Base-by-base conservation (phyloP, 345 rosid genomes). In the Punica granatum region DNA sequence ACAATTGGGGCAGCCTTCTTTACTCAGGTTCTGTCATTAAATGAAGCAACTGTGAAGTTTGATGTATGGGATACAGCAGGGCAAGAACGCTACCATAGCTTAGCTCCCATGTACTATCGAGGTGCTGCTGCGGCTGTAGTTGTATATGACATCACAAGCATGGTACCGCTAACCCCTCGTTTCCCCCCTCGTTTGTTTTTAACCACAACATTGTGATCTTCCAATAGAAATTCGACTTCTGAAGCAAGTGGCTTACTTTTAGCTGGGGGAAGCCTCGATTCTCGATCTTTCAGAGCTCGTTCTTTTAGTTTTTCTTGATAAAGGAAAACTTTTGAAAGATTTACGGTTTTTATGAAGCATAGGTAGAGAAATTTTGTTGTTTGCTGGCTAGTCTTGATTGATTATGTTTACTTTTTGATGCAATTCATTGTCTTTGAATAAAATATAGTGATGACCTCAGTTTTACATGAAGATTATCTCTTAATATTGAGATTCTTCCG, bases 51-150 rank as follows among this genome's bases (percentile, higher is more conserved):
- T 26, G 64, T 89, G 60, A 89, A 89, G 72, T 89, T 89, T 75
- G 96, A 89, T 65, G 82, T 87, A 78, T 89, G 96, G 92, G 92
- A 89, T 74, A 87, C 90, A 1, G 92, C 96, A 25, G 96, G 92
- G 41, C 96, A 89, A 78, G 96, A 89, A 72, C 72, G 96, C 42
- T 89, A 89, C 74, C 88, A 87, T 71, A 87, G 96, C 76, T 81
- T 89, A 80, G 92, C 96, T 72, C 96, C 96, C 2, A 87, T 89
- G 90, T 89, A 89, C 73, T 89, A 87, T 58, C 90, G 92, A 0
- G 92, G 96, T 39, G 92, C 96, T 30, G 90, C 96, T 28, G 92
- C 88, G 32, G 96, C 96, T 70, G 86, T 87, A 56, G 92, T 87
- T 74, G 89, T 85, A 61, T 85, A 89, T 66, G 96, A 87, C 70